phyloP scores from a whole-genome alignment of 2,329 filamentous ascomycete species.

The Neopestalotiopsis sp. region DNA sequence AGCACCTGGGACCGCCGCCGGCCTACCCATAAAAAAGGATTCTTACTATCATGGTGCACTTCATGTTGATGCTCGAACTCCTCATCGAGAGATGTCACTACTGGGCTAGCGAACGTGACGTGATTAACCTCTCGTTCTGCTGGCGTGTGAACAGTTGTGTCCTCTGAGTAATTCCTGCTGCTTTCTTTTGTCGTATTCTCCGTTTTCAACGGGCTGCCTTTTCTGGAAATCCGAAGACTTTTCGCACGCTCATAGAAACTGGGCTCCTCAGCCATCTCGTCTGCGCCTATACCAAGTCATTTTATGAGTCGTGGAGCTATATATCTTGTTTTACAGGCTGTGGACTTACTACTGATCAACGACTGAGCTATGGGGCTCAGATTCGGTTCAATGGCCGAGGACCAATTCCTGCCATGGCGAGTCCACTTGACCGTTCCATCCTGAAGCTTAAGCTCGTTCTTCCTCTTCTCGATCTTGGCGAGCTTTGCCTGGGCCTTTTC shows the following conservation, averaged over 20 bases:
- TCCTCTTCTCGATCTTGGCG: constrained; percentile 48
- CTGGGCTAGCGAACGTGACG: constrained; percentile 1
- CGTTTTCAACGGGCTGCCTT: not conserved
- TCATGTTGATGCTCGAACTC: not conserved
- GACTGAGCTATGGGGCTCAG: constrained; percentile 57
- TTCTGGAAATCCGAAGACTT: not conserved
- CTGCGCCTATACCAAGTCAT: not conserved
- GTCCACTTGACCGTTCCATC: constrained; percentile 49
- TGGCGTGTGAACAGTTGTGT: constrained; percentile 34
- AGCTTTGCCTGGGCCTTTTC: constrained; percentile 44
- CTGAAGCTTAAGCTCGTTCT: constrained; percentile 41
- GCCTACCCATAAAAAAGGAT: constrained; percentile 40
- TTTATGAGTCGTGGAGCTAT: not conserved
- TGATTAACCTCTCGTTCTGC: not conserved
- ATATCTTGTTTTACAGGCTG: not conserved
- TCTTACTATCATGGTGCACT: constrained; percentile 23
- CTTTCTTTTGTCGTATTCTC: constrained; percentile 7
- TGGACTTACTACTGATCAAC: constrained; percentile 29
- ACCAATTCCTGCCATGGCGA: constrained; percentile 54
- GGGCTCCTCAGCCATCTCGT: not conserved
- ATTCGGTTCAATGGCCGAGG: constrained; percentile 54
- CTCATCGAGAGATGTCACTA: not conserved
- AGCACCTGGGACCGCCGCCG: constrained; percentile 33
- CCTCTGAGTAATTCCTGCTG: constrained; percentile 28
- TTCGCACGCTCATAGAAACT: not conserved